Conservation (phyloP, 2,329 filamentous ascomycete species). For the Aspergillus caelatus region DNA sequence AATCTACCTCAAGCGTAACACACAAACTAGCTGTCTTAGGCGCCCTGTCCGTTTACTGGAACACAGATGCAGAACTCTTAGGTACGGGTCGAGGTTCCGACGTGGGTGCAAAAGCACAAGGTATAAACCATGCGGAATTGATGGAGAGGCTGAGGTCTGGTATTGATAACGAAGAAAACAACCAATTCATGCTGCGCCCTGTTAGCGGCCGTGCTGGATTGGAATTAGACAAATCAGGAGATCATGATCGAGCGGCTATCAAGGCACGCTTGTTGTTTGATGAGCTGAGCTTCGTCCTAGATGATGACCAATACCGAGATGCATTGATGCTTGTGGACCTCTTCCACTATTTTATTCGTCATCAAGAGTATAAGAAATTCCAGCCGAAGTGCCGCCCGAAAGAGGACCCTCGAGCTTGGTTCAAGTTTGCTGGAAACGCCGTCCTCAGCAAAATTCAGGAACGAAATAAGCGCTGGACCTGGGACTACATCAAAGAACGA, state of each 20-base stretch:
- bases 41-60: slow-evolving; percentile 94
- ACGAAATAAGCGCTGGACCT: slow-evolving; percentile 88
- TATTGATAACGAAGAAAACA: slow-evolving; percentile 74
- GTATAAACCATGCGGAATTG: slow-evolving; percentile 72
- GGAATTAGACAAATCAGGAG: slow-evolving; percentile 90
- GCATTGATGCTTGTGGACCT: slow-evolving; percentile 97
- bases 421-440: slow-evolving; percentile 86
- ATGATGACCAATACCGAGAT: slow-evolving; percentile 96
- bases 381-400: slow-evolving; percentile 84
- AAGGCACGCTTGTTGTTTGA: slow-evolving; percentile 93
- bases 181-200: slow-evolving; percentile 94
- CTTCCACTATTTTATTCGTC: slow-evolving; percentile 97
- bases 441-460: slow-evolving; percentile 95
- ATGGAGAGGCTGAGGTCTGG: slow-evolving; percentile 75
- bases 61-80: slow-evolving; percentile 85
- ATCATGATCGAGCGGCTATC: slow-evolving; percentile 76
- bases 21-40: slow-evolving; percentile 93
- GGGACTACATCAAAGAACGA: slow-evolving; percentile 92
- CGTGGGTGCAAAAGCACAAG: slow-evolving; percentile 59
- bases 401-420: slow-evolving; percentile 89
- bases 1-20: slow-evolving; percentile 77
- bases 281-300: slow-evolving; percentile 95
- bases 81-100: slow-evolving; percentile 77
- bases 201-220: slow-evolving; percentile 94
- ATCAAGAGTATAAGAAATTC: slow-evolving; percentile 93